Percentiles rank a stretch among this genome's conserved stretches.
Conservation (phyloP, 805 yeast species). For the Starmerella kuoi region DNA sequence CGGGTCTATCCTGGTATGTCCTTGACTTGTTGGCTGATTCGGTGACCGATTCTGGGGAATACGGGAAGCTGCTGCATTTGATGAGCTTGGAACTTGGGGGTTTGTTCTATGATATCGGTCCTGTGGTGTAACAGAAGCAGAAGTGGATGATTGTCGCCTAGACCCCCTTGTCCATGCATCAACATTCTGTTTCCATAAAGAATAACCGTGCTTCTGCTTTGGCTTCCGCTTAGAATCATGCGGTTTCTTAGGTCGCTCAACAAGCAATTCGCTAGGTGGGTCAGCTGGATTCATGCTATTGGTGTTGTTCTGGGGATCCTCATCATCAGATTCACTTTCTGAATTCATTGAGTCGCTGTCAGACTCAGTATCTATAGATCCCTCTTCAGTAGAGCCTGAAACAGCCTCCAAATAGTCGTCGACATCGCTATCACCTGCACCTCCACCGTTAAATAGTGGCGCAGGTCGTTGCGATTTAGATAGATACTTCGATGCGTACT, state of each 20-base stretch:
- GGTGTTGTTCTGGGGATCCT: slow-evolving; percentile 3
- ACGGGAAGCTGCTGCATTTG: slow-evolving; percentile 6
- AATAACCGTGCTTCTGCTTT: slow-evolving; percentile 10
- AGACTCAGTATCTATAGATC: slow-evolving; percentile 7
- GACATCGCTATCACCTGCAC: slow-evolving; percentile 18
- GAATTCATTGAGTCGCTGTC: slow-evolving; percentile 11
- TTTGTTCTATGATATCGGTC: not conserved
- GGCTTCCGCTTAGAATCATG: slow-evolving; percentile 3
- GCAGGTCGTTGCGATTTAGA: slow-evolving; percentile 28
- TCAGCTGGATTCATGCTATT: slow-evolving; percentile 10
- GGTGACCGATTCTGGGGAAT: not conserved
- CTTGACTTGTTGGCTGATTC: not conserved
- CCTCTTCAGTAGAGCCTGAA: slow-evolving; percentile 14
- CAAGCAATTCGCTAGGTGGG: slow-evolving; percentile 27
- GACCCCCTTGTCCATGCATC: slow-evolving; percentile 4
- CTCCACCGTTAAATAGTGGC: slow-evolving; percentile 23
- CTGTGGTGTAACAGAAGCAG: not conserved
- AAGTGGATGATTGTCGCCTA: not conserved
- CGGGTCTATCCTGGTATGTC: not conserved
- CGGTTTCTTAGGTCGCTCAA: slow-evolving; percentile 17
- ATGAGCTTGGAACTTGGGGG: not conserved
- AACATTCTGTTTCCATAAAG: slow-evolving; percentile 14
- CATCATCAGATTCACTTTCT: slow-evolving; percentile 5
- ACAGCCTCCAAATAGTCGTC: slow-evolving; percentile 21
- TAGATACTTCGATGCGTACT: slow-evolving; percentile 30